These are phyloP conservation scores for Sextonia rubra DNA, from an alignment of 164 flowering plant genomes.

Conservation along the genomic window DNA sequence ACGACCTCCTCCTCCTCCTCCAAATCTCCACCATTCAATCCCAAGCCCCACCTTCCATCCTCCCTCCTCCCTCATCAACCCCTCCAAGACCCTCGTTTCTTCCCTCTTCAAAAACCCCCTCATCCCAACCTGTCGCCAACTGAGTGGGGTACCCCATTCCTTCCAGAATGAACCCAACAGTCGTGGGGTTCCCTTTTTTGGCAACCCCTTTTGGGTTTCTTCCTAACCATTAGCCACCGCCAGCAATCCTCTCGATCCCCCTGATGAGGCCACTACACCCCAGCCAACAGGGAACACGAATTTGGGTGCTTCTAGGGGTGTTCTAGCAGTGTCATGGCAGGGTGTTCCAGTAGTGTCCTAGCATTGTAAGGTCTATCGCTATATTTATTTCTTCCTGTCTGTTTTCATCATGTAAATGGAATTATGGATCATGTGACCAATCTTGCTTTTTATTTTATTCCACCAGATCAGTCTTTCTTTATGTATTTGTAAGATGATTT, in stretches of 20 bases:
- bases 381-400: neutral
- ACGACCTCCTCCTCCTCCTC: slow-evolving; percentile 6
- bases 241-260: slow-evolving; percentile 1
- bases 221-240: slow-evolving; percentile 8
- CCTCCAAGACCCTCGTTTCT: neutral
- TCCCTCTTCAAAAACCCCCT: slow-evolving; percentile 8
- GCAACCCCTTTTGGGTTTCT: slow-evolving; percentile 14
- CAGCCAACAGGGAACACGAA: neutral
- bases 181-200: slow-evolving; percentile 17
- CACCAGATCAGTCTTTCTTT: too few species aligned
- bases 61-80: neutral
- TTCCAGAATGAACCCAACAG: slow-evolving; percentile 1
- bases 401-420: too few species aligned
- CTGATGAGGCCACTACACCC: slow-evolving; percentile 24
- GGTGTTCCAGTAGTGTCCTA: too few species aligned
- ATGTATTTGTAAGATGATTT: too few species aligned
- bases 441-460: too few species aligned
- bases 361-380: slow-evolving; percentile 25
- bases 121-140: slow-evolving; percentile 26
- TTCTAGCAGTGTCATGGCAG: slow-evolving; percentile 20
- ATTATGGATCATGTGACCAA: too few species aligned
- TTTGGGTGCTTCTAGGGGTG: slow-evolving; percentile 14
- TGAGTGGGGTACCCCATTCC: slow-evolving; percentile 15
- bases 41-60: neutral
- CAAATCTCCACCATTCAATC: neutral